Base-by-base conservation (phyloP, 768 basidiomycete species). In the Myochromella boudieri region DNA sequence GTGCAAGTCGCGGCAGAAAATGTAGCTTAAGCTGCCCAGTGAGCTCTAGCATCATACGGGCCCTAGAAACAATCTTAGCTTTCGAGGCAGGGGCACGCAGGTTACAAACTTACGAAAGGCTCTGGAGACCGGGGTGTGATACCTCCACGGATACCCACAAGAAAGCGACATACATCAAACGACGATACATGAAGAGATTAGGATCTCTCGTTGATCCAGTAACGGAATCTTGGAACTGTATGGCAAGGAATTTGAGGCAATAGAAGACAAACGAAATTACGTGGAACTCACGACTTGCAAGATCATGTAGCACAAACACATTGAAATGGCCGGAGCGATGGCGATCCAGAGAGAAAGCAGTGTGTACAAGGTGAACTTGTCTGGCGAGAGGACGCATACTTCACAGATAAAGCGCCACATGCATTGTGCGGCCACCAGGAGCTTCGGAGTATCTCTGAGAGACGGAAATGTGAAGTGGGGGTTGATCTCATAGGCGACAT, bases 1-100 rank as follows among this genome's bases (percentile, higher is more conserved):
- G 49, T 14, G 66, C 70, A 4, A 77, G 48, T 27, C 57, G 58
- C 0, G 76, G 76, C 12, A 71, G 50, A 44, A 73, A 73, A 46
- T 70, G 56, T 3, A 62, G 59, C 36, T 70, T 66, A 1, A 76
- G 56, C 32, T 64, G 61, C 1, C 62, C 68, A 8, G 46, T 55
- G 28, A 71, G 39, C 38, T 37, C 12, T 45, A 62, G 45, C 36
- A 50, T 46, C 18, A 52, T 44, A 54, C 66, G 53, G 9, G 44
- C 41, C 24, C 53, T 46, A 18, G 20, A 42, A 22, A 4, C 45
- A 24, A n/a, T 12, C 29, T 41, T 41, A 20, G 22, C 3, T n/a
- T 14, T n/a, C n/a, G n/a, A n/a, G n/a, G n/a, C n/a, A n/a, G n/a
- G n/a, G n/a, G n/a, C n/a, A n/a, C n/a, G n/a, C n/a, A n/a, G n/a